Evolutionary conservation across 2,329 filamentous ascomycete genomes (phyloP).

Genomic region (Penicillium sclerotigenum): DNA sequence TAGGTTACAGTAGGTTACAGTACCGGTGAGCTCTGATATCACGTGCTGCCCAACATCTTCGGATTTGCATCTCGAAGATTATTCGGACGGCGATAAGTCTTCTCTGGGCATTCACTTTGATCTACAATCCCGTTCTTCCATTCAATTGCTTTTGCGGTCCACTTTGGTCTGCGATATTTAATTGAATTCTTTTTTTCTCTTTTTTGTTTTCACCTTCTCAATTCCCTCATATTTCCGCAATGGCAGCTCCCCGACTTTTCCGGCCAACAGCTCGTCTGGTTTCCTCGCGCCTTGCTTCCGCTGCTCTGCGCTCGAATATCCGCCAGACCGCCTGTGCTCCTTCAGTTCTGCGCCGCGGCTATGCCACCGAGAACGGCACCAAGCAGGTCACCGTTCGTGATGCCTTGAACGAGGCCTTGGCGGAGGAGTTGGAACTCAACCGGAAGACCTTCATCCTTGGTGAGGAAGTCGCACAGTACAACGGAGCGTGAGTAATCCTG

Average conservation of each 20-base stretch:
- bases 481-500: constrained; percentile 68
- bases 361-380: constrained; percentile 58
- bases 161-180: constrained; percentile 18
- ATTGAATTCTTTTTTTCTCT: constrained; percentile 12
- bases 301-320: constrained; percentile 54
- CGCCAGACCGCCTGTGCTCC: constrained; percentile 50
- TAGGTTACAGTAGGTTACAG: constrained; percentile 30
- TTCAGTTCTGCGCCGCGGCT: constrained; percentile 51
- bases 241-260: constrained; percentile 61
- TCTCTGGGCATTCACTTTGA: constrained; percentile 1
- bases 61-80: constrained; percentile 30
- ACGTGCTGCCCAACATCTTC: constrained; percentile 40
- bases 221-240: constrained; percentile 53
- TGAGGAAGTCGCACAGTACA: constrained; percentile 99
- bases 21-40: constrained; percentile 36
- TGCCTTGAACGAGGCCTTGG: constrained; percentile 94
- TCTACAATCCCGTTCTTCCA: neutral
- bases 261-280: constrained; percentile 63
- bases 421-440: constrained; percentile 93
- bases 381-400: constrained; percentile 98
- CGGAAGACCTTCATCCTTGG: constrained; percentile 93
- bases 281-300: constrained; percentile 51
- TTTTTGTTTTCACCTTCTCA: constrained; percentile 34
- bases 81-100: constrained; percentile 7
- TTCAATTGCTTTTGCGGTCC: constrained; percentile 18